Percentiles rank a stretch among this genome's conserved stretches.
These are phyloP conservation scores for Leccinum incarnatum DNA, from an alignment of 768 basidiomycete species.

Conservation along the genomic window DNA sequence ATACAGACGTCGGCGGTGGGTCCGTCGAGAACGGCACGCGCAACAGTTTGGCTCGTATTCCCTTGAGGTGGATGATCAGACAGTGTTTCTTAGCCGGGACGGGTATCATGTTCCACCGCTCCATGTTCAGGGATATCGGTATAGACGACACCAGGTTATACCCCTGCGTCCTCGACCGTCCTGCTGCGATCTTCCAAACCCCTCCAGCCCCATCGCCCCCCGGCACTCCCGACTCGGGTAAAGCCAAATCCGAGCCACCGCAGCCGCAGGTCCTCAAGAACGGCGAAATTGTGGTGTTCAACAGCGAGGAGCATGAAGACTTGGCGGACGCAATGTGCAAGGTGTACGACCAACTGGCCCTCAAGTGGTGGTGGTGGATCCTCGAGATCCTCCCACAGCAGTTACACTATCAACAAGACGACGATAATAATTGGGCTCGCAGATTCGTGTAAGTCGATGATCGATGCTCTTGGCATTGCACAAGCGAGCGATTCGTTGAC, in stretches of 20 bases:
- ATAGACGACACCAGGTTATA: slow-evolving; percentile 48
- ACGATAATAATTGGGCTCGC: slow-evolving; percentile 13
- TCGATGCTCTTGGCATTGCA: not conserved
- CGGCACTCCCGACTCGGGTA: slow-evolving; percentile 10
- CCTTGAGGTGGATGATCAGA: slow-evolving; percentile 77
- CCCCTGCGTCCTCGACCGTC: slow-evolving; percentile 41
- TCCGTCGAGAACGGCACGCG: slow-evolving; percentile 54
- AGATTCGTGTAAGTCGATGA: slow-evolving; percentile 17
- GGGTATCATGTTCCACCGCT: slow-evolving; percentile 57
- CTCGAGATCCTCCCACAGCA: slow-evolving; percentile 52
- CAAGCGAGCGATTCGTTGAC: slow-evolving; percentile 2
- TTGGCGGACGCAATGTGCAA: slow-evolving; percentile 51
- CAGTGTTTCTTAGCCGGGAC: slow-evolving; percentile 55
- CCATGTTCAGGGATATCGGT: slow-evolving; percentile 41
- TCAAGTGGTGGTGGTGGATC: slow-evolving; percentile 57
- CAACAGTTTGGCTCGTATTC: slow-evolving; percentile 64
- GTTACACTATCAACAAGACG: slow-evolving; percentile 27
- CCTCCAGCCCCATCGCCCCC: slow-evolving; percentile 13
- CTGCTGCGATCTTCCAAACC: slow-evolving; percentile 35
- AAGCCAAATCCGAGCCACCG: slow-evolving; percentile 7
- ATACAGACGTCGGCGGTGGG: slow-evolving; percentile 74
- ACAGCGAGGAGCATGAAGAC: slow-evolving; percentile 63
- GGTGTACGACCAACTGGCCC: slow-evolving; percentile 56
- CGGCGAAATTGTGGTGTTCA: slow-evolving; percentile 17
- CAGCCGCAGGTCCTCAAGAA: slow-evolving; percentile 14